A percentile compares a stretch with the other conserved stretches of the same genome.
Evolutionary conservation across 495 filamentous ascomycete genomes (phyloP).

Genomic region (Symbiotaphrina buchneri): DNA sequence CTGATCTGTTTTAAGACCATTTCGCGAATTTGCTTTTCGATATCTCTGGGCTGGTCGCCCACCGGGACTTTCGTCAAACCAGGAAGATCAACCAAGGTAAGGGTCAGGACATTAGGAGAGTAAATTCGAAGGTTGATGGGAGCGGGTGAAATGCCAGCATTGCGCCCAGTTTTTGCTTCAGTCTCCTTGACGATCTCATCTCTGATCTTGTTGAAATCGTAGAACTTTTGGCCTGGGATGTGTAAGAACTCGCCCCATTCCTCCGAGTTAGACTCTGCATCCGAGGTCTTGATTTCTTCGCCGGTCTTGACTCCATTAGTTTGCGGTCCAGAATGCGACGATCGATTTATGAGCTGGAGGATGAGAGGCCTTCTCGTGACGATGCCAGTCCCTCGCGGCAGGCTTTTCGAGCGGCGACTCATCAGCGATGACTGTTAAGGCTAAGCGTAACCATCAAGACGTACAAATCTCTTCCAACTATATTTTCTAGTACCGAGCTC

Average conservation of each 20-base stretch:
- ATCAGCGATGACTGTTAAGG: slow-evolving; percentile 5
- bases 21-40: slow-evolving; percentile 89
- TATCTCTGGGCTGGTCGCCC: slow-evolving; percentile 95
- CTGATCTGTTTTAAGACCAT: slow-evolving; percentile 99
- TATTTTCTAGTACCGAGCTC: slow-evolving; percentile 99
- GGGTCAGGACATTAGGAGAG: slow-evolving; percentile 91
- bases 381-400: slow-evolving; percentile 95
- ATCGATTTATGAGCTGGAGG: slow-evolving; percentile 90
- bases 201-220: slow-evolving; percentile 97
- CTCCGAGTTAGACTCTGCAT: slow-evolving; percentile 73
- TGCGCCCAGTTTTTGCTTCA: slow-evolving; percentile 83
- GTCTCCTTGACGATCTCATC: slow-evolving; percentile 97
- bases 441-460: slow-evolving; percentile 11
- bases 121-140: slow-evolving; percentile 97
- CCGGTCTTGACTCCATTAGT: slow-evolving; percentile 52
- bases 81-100: slow-evolving; percentile 93
- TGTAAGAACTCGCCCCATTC: slow-evolving; percentile 99
- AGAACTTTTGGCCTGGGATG: slow-evolving; percentile 94
- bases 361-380: slow-evolving; percentile 91
- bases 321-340: slow-evolving; percentile 25
- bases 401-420: slow-evolving; percentile 23
- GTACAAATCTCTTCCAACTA: slow-evolving; percentile 97
- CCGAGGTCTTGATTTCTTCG: slow-evolving; percentile 43
- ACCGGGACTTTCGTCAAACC: slow-evolving; percentile 96
- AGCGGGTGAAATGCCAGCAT: slow-evolving; percentile 86